Base-by-base conservation (phyloP, 2,329 filamentous ascomycete species). In the Dactylella cylindrospora region DNA sequence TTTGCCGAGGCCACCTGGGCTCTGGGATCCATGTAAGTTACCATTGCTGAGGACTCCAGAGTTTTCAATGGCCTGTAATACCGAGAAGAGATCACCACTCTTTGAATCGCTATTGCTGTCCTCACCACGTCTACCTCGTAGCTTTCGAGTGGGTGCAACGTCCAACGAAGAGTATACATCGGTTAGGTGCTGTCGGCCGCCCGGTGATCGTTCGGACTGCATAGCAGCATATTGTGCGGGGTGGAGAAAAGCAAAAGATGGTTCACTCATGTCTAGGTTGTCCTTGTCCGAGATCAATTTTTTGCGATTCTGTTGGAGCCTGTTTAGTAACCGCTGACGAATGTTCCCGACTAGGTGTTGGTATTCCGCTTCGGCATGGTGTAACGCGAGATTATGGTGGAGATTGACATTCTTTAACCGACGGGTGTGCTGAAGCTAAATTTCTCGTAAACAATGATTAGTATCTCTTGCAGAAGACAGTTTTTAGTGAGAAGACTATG, bases 1-100 rank as follows among this genome's bases (percentile, higher is more conserved):
- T 36, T 67, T 47, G 38, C 64, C 15, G 41, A 65, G 15, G 54
- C 68, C 22, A 55, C 67, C 49, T 3, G 59, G 59, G n/a, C 59
- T 64, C 25, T 54, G 49, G 13, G 59, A 50, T 8, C 59, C 59
- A 29, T 54, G 50, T 13, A 55, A n/a, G 1, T 44, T 44, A 19
- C 59, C 45, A 41, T 55, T 64, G 19, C 43, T 51, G 6, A 55
- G 31, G 28, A 43, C 40, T 13, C 50, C 59, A 26, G 59, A 54
- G 19, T 50, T 55, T 35, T 64, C 59, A 8, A 64, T 20, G 7
- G 43, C 51, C 38, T 54, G 50, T 5, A 64, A 39, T 43, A 55
- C 53, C 8, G 59, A 46, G 19, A 64, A 45, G 13, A 64, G 40
- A 33, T 55, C 59, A 19, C 50, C 59, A 26, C 38, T 50, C 23